Evolutionary conservation across 2,329 filamentous ascomycete species (phyloP), one percentile per base, ranked within the genome.

Genomic region (Fusarium annulatum): DNA sequence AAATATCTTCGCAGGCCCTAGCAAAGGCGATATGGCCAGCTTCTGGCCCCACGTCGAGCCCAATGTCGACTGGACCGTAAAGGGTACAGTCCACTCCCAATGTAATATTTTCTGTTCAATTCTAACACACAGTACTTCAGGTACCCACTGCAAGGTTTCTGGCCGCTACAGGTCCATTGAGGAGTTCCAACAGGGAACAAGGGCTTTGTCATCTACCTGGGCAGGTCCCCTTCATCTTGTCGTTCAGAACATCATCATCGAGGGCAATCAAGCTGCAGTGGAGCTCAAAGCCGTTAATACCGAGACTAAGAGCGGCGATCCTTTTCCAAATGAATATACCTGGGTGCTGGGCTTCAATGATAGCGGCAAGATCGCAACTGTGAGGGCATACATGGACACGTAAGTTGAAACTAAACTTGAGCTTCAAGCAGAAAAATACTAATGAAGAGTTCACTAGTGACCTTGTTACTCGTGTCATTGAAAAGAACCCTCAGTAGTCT

Each of bases 371-470:
- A 51, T 60, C 26, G 45, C 36, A 19, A 60, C 57, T 1, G 57
- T 52, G 11, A 60, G 57, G 36, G 57, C 57, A 5, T 60, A 60
- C 7, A 60, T 60, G 45, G 57, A 60, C 15, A 60, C 57, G 57
- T 52, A 39, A 51, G 57, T 42, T 41, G 14, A 9, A 21, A 2
- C 14, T 33, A 15, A 26, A 26, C 14, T 41, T 12, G 30, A 10
- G 1, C 7, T 23, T 9, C 0, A 51, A 34, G 10, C 7, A 34
- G 21, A 19, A 14, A 12, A 21, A 23, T 33, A n/a, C 43, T 60
- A 15, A 60, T 12, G 4, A 1, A 5, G 1, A 1, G 16, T 10
- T 12, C 2, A 2, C 1, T n/a, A 60, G 57, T 6, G 57, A 60
- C 30, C 57, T 60, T 41, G 45, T 60, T 30, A 60, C 45, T 3